Conservation (phyloP, 1,284 basidiomycete species). For the Coriolopsis trogii region DNA sequence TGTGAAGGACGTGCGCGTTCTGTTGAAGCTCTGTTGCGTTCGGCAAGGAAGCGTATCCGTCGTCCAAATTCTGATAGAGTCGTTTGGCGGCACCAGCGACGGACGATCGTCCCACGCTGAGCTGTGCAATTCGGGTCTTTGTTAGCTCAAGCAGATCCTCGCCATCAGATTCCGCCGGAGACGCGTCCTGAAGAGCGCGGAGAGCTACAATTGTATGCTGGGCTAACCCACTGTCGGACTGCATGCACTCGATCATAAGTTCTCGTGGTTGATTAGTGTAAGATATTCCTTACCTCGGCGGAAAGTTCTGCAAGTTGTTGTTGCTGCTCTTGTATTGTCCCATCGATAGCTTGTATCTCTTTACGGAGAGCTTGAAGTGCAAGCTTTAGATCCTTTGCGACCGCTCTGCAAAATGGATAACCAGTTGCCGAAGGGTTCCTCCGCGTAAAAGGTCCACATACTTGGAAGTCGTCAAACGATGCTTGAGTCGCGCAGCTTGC, state of each 20-base stretch:
- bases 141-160: background rate
- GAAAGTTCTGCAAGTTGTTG: constrained; percentile 23
- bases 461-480: constrained; percentile 25
- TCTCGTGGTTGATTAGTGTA: no score
- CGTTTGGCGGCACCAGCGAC: background rate
- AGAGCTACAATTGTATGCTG: background rate
- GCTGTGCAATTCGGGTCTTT: background rate
- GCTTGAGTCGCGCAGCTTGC: constrained; percentile 17
- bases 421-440: background rate
- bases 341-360: constrained; percentile 12
- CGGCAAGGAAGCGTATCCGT: constrained; percentile 8
- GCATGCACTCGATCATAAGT: background rate
- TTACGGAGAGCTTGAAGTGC: constrained; percentile 12
- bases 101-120: background rate
- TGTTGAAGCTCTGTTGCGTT: constrained; percentile 1
- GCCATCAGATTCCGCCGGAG: background rate
- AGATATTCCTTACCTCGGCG: constrained; percentile 9
- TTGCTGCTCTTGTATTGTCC: constrained; percentile 7
- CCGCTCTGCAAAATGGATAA: constrained; percentile 9
- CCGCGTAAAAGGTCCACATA: constrained; percentile 5
- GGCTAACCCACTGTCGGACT: constrained; percentile 4
- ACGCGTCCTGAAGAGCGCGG: background rate
- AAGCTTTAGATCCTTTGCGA: constrained; percentile 17
- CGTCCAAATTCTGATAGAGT: constrained; percentile 11
- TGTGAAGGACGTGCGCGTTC: background rate